Base-by-base conservation (phyloP, 129 eudicot species). In the Erigeron canadensis region DNA sequence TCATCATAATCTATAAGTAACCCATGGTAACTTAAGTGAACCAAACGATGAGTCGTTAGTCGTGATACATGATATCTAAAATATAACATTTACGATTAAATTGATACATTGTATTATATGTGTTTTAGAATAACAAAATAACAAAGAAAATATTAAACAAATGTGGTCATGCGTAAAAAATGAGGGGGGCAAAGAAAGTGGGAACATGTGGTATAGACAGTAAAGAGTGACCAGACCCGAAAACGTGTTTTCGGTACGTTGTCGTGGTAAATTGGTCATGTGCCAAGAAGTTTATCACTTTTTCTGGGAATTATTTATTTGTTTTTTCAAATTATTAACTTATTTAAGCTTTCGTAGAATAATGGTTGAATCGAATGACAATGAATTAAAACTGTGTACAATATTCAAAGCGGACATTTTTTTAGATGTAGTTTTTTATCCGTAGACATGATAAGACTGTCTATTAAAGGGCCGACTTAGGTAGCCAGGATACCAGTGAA, bases 241-340 rank as follows among this genome's bases (percentile, higher is more conserved):
- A 71, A 78, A 72, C 82, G 73, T 71, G 82, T 71, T 78, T 72
- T 71, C 63, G 62, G 80, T 67, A 37, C 10, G 67, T 56, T 75
- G 80, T 75, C 80, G 80, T 68, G 61, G 57, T 67, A 44, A 67
- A 67, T 67, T 59, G 61, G 62, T 66, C 50, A 55, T 22, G 5
- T 65, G 39, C 63, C 54, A 22, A 66, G 57, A 34, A 16, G 13
- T 46, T 3, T 7, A 42, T 11, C 74, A 37, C 59, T 28, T 67
- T 67, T 55, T 56, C 44, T 10, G 69, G 67, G 72, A 16, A 39
- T 46, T 73, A 10, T 15, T 60, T 72, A 11, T 56, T 64, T 50
- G 0, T 28, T 15, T 74, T 21, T 10, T 5, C 16, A 4, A 3
- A 7, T 56, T 41, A 12, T 57, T 13, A 10, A 4, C 7, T 19